Conservation (phyloP, 441 rosid species). For the Arabidopsis lyrata region DNA sequence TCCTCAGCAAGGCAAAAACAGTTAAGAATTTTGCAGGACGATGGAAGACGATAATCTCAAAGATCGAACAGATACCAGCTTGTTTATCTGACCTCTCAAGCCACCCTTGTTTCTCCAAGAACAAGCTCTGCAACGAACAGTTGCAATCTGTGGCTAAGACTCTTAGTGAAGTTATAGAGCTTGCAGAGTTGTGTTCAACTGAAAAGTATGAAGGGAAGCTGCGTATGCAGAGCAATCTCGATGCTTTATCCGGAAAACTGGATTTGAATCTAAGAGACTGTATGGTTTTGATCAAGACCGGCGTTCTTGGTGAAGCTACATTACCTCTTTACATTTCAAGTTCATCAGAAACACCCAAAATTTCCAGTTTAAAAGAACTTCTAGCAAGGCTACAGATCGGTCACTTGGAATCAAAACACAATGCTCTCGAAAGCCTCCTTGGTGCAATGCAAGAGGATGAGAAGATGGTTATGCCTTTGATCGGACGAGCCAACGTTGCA, state of each 20-base stretch:
- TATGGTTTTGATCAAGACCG: slow-evolving; percentile 84
- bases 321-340: slow-evolving; percentile 58
- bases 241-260: slow-evolving; percentile 75
- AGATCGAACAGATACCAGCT: slow-evolving; percentile 78
- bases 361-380: slow-evolving; percentile 64
- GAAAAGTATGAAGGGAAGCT: slow-evolving; percentile 88
- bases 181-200: slow-evolving; percentile 65
- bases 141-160: slow-evolving; percentile 76
- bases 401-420: slow-evolving; percentile 88
- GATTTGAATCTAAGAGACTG: slow-evolving; percentile 86
- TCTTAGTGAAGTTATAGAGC: slow-evolving; percentile 60
- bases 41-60: slow-evolving; percentile 83
- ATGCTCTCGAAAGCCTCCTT: slow-evolving; percentile 75
- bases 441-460: slow-evolving; percentile 86
- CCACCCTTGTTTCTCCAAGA: slow-evolving; percentile 94
- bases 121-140: slow-evolving; percentile 86
- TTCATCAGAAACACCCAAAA: slow-evolving; percentile 55
- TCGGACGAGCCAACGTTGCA: slow-evolving; percentile 77
- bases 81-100: slow-evolving; percentile 80
- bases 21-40: slow-evolving; percentile 75
- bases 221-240: slow-evolving; percentile 92
- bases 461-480: slow-evolving; percentile 60
- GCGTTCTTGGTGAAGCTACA: slow-evolving; percentile 89
- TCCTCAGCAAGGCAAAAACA: slow-evolving; percentile 59
- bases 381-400: slow-evolving; percentile 96